Conservation (phyloP, 1,139 yeast species). For the Yamadazyma friedrichii region DNA sequence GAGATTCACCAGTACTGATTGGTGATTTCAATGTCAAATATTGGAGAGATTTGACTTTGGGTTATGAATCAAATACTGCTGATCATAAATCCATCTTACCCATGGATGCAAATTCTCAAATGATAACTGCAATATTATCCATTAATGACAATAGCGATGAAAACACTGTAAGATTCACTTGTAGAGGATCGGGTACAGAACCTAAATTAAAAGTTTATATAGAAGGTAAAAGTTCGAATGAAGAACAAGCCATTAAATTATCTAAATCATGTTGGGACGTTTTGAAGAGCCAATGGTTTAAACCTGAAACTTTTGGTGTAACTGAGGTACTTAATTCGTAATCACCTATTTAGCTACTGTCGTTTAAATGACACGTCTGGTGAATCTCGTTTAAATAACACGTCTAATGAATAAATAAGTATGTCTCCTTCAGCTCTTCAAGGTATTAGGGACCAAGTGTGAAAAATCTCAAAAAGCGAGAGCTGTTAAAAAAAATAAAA, state of each 20-base stretch:
- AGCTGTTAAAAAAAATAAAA: not conserved
- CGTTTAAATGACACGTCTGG: not conserved
- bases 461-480: not conserved
- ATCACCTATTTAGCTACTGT: no score
- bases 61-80: conserved; percentile 69
- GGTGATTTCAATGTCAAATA: conserved; percentile 54
- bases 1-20: conserved; percentile 40
- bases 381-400: not conserved
- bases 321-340: conserved; percentile 27
- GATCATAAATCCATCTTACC: conserved; percentile 66
- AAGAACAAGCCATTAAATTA: conserved; percentile 43
- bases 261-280: conserved; percentile 72
- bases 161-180: conserved; percentile 62
- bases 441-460: no score
- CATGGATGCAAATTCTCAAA: conserved; percentile 69
- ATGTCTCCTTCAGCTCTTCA: not conserved
- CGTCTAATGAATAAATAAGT: not conserved
- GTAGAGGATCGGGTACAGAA: conserved; percentile 95
- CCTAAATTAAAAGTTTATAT: conserved; percentile 91
- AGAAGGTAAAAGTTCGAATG: conserved; percentile 61
- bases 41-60: conserved; percentile 85
- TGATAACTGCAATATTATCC: conserved; percentile 67
- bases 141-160: conserved; percentile 12
- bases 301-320: conserved; percentile 44
- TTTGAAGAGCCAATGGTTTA: conserved; percentile 57